Evolutionary conservation across 371 early-diverging fungal species (phyloP), one percentile per base, ranked within the genome.

Genomic region (Syncephalastrum monosporum): DNA sequence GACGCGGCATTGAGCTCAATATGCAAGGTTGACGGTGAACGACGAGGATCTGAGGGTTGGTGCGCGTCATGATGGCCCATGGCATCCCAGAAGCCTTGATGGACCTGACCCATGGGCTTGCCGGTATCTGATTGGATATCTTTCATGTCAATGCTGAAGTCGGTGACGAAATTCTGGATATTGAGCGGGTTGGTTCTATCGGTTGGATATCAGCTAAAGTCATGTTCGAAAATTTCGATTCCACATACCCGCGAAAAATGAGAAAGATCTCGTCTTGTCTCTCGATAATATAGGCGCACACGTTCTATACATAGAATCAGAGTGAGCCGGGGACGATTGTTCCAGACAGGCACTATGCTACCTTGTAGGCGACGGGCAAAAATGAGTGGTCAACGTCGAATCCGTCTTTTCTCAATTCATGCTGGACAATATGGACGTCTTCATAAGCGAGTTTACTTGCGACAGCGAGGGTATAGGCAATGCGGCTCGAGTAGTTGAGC

Each of bases 31-130:
- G 64, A 46, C 10, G 47, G 68, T 13, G 57, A 57, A 21, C 57
- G 61, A 16, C 55, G 61, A 52, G 60, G 57, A 6, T 45, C 21
- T 23, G 15, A 33, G 14, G 44, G 33, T 6, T 42, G 43, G 21
- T 48, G 19, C 23, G 12, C 53, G 29, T 48, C 14, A 5, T 72
- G 67, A 23, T 81, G 79, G 0, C 85, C 85, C 67, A 85, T 74
- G 0, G 85, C 85, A 23, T 73, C 72, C 76, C 80, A 85, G 61
- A 79, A 82, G 2, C 85, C 85, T 50, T 81, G 72, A 52, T 85
- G 85, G 0, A 82, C 82, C 55, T 72, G 76, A 1, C 85, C 85
- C 70, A 85, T 78, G 3, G 76, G 68, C 7, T 47, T 48, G 0
- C 77, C 77, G 38, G 65, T 62, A n/a, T 71, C 55, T 3, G 80